Conservation (phyloP, 331 rosid species). For the Rhamnella rubrinervis region DNA sequence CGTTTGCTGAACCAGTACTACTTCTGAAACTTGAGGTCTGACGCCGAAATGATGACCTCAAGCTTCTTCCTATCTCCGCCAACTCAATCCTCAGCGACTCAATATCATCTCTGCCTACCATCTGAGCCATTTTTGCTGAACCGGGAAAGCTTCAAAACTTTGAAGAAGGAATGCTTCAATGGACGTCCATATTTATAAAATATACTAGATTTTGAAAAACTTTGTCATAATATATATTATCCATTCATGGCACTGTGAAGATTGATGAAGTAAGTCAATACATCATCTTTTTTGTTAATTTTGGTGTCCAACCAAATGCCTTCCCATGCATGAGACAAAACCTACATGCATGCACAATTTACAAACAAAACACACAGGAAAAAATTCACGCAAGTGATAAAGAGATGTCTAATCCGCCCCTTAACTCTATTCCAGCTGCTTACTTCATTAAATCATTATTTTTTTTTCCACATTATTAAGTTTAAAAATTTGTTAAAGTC, state of each 20-base stretch:
- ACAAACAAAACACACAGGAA: too few relatives aligned
- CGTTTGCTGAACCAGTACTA: conserved; percentile 21
- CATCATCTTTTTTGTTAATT: not conserved
- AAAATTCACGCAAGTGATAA: too few relatives aligned
- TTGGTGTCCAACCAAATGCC: too few relatives aligned
- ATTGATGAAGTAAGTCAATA: conserved; percentile 15
- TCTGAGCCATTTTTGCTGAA: conserved; percentile 50
- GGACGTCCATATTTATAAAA: not conserved
- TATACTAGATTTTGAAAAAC: not conserved
- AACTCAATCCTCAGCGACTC: conserved; percentile 57
- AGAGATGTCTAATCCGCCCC: too few relatives aligned
- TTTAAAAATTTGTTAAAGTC: too few relatives aligned
- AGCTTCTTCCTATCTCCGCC: conserved; percentile 58
- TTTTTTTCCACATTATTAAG: too few relatives aligned
- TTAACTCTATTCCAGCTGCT: too few relatives aligned
- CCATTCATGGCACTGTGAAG: not conserved
- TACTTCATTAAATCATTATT: too few relatives aligned
- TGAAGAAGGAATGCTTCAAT: not conserved
- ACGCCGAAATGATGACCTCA: conserved; percentile 52
- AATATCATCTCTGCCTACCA: conserved; percentile 47
- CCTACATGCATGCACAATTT: too few relatives aligned
- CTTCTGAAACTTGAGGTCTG: conserved; percentile 48
- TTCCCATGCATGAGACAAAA: too few relatives aligned
- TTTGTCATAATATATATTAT: not conserved
- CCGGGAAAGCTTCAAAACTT: not conserved